Conservation (phyloP, 495 filamentous ascomycete species). For the Lasiosphaeria miniovina region DNA sequence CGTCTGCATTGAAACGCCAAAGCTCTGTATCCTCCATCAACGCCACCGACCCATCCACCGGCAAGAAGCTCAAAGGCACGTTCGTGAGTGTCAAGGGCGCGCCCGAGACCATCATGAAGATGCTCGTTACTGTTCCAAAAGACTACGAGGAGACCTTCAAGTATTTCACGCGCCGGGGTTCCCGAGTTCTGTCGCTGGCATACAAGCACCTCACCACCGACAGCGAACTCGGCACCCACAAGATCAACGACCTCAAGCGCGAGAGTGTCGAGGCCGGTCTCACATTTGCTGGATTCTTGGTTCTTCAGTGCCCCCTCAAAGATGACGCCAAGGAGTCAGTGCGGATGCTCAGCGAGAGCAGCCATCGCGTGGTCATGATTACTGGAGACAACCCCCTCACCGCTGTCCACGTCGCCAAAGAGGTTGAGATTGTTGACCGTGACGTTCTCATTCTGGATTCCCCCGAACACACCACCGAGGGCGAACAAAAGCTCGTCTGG, state of each 20-base stretch:
- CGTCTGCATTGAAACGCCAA: conserved; percentile 91
- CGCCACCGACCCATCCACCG: conserved; percentile 61
- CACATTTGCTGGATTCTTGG: conserved; percentile 90
- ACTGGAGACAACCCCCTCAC: conserved; percentile 98
- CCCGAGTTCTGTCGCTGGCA: conserved; percentile 86
- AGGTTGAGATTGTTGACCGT: conserved; percentile 97
- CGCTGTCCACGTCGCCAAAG: conserved; percentile 88
- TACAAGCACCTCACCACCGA: conserved; percentile 87
- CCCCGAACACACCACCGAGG: conserved; percentile 76
- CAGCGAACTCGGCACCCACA: conserved; percentile 71
- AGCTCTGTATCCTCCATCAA: conserved; percentile 86
- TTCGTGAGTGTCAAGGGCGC: conserved; percentile 96
- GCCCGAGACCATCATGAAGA: conserved; percentile 90
- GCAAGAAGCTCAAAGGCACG: conserved; percentile 71
- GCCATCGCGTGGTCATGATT: conserved; percentile 98
- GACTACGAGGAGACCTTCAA: conserved; percentile 99
- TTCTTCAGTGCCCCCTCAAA: conserved; percentile 93
- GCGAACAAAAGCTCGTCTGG: conserved; percentile 84
- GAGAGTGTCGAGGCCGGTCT: conserved; percentile 87
- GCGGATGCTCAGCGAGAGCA: conserved; percentile 97
- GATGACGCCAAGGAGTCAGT: conserved; percentile 92
- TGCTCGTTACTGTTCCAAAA: conserved; percentile 77
- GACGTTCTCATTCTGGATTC: conserved; percentile 94
- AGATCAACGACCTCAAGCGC: conserved; percentile 87
- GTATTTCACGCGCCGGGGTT: conserved; percentile 92